A percentile compares a stretch with the other conserved stretches of the same genome.
Conservation (phyloP, 1,139 yeast species). For the Saccharomycopsis crataegensis region DNA sequence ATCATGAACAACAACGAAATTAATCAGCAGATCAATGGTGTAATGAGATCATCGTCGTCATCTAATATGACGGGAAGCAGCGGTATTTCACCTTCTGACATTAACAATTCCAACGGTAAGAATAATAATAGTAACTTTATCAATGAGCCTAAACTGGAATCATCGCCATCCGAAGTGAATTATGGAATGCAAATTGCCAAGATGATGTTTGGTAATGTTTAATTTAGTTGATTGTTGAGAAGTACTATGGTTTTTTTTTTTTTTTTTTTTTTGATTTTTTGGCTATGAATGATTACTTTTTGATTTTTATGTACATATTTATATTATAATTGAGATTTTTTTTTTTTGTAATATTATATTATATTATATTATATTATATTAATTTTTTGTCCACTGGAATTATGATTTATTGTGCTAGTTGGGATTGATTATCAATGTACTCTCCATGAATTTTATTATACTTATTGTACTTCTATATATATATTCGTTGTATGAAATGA, state of each 20-base stretch:
- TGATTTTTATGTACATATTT: neutral
- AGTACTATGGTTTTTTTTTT: neutral
- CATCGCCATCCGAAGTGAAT: constrained; percentile 7
- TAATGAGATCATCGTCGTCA: neutral
- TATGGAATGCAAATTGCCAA: constrained; percentile 15
- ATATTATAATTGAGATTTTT: neutral
- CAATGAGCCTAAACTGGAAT: neutral
- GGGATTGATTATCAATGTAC: too few relatives aligned
- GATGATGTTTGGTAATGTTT: constrained; percentile 12
- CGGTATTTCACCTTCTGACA: neutral
- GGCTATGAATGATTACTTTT: neutral
- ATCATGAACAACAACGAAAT: neutral
- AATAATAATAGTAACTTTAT: neutral
- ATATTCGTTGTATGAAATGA: too few relatives aligned
- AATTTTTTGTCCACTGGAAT: too few relatives aligned
- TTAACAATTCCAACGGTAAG: neutral
- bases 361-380: too few relatives aligned
- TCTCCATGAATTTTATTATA: too few relatives aligned
- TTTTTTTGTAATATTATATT: neutral
- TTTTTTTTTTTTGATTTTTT: neutral
- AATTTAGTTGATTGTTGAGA: neutral
- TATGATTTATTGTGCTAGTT: too few relatives aligned
- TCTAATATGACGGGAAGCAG: neutral
- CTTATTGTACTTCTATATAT: too few relatives aligned
- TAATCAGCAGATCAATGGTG: too few relatives aligned